phyloP scores from a whole-genome alignment of 1,284 basidiomycete genomes.

The Leccinum solheimii region DNA sequence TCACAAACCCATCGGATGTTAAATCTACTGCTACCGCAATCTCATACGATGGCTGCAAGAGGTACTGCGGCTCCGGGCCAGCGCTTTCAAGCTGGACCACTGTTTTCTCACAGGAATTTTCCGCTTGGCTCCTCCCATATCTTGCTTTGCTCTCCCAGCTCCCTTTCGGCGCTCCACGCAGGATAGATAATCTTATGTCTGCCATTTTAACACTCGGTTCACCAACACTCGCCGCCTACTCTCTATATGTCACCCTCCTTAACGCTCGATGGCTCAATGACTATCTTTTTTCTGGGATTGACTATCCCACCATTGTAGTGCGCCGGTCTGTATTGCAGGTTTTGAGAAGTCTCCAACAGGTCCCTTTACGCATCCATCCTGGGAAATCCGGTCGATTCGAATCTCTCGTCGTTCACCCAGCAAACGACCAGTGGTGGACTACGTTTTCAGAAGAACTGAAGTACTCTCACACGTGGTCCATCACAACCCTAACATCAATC shows the following conservation, averaged over 20 bases:
- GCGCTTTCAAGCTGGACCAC: constrained; percentile 37
- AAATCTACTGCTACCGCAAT: neutral
- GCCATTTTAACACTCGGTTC: constrained; percentile 35
- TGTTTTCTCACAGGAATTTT: constrained; percentile 41
- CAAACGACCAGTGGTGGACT: constrained; percentile 36
- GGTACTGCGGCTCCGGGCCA: constrained; percentile 33
- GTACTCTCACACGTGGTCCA: constrained; percentile 38
- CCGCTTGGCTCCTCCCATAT: constrained; percentile 47
- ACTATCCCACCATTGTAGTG: constrained; percentile 18
- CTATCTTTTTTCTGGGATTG: constrained; percentile 22
- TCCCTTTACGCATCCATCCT: constrained; percentile 30
- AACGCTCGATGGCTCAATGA: constrained; percentile 33
- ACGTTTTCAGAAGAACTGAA: constrained; percentile 26
- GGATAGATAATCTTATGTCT: constrained; percentile 34
- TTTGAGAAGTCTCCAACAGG: constrained; percentile 32
- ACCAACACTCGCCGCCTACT: constrained; percentile 34
- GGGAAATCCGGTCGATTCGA: constrained; percentile 25
- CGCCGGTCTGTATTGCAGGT: constrained; percentile 21
- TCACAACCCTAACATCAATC: constrained; percentile 40
- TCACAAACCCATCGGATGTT: neutral
- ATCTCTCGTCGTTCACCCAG: constrained; percentile 33
- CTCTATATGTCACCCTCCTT: constrained; percentile 35
- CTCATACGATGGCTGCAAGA: neutral
- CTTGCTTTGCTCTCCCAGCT: constrained; percentile 44
- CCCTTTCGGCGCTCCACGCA: constrained; percentile 39